Evolutionary conservation across 164 flowering plant genomes (phyloP).

Genomic region (Tinospora cordifolia): DNA sequence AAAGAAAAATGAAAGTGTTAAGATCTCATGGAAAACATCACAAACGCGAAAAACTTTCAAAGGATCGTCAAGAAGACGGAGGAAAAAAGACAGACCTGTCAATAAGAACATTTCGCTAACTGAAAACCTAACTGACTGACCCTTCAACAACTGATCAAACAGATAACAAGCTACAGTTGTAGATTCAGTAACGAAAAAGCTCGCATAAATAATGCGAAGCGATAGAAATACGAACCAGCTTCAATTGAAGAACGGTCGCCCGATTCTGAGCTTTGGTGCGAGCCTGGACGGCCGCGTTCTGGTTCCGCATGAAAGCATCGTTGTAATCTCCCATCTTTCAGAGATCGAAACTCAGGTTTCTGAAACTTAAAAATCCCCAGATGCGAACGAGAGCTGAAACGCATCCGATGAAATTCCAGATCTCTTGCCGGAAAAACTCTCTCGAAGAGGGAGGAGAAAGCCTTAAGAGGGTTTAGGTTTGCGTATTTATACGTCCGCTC

Average conservation of each 20-base stretch:
- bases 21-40: background rate
- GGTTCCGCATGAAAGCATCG: constrained; percentile 79
- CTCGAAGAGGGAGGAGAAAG: background rate
- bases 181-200: background rate
- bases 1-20: background rate
- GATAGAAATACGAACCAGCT: constrained; percentile 39
- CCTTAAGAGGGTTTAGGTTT: background rate
- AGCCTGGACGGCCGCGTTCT: constrained; percentile 72
- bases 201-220: background rate
- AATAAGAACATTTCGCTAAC: no score
- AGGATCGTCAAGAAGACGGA: background rate
- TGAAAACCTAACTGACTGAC: background rate
- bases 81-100: no score
- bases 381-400: background rate
- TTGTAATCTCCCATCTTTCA: constrained; percentile 62
- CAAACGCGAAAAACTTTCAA: background rate
- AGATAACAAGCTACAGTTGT: background rate
- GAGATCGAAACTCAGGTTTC: constrained; percentile 27
- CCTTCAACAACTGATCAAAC: background rate
- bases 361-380: background rate
- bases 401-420: background rate
- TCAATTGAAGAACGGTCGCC: constrained; percentile 77
- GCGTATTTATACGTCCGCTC: background rate
- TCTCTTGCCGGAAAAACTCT: background rate
- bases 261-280: constrained; percentile 84